phyloP scores from a whole-genome alignment of 2,329 filamentous ascomycete genomes.

The Parasarocladium wereldwijsianum region DNA sequence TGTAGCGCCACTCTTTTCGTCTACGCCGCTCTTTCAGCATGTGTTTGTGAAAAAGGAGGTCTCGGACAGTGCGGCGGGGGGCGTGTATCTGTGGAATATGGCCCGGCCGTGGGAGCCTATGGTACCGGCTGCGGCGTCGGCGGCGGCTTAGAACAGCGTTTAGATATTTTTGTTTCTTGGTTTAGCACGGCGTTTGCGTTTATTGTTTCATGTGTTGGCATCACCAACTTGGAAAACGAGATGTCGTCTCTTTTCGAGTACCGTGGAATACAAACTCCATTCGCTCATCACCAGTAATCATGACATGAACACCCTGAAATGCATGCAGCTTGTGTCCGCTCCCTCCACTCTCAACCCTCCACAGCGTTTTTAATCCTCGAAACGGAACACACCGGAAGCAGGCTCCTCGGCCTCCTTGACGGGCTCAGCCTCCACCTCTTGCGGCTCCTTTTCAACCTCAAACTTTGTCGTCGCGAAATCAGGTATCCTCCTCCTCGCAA shows the following conservation, averaged over 20 bases:
- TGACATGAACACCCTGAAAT: slow-evolving; percentile 2
- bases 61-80: slow-evolving; percentile 15
- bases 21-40: slow-evolving; percentile 16
- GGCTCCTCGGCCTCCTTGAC: slow-evolving; percentile 2
- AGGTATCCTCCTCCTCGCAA: slow-evolving; percentile 23
- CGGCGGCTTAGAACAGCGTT: no score
- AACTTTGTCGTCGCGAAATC: slow-evolving; percentile 46
- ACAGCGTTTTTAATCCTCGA: no score
- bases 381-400: neutral
- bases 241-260: no score
- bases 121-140: slow-evolving; percentile 21
- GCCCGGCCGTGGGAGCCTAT: slow-evolving; percentile 26
- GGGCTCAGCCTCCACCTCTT: slow-evolving; percentile 6
- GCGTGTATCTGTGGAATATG: slow-evolving; percentile 26
- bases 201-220: slow-evolving; percentile 3
- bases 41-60: slow-evolving; percentile 20
- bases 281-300: slow-evolving; percentile 3
- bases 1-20: slow-evolving; percentile 14
- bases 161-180: neutral
- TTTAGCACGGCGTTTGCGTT: slow-evolving; percentile 4
- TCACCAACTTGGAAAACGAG: neutral
- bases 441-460: slow-evolving; percentile 28
- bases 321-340: no score
- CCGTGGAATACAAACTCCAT: slow-evolving; percentile 3
- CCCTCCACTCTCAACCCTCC: no score